Evolutionary conservation across 2,329 filamentous ascomycete species (phyloP).

Genomic region (Colletotrichum sp.): DNA sequence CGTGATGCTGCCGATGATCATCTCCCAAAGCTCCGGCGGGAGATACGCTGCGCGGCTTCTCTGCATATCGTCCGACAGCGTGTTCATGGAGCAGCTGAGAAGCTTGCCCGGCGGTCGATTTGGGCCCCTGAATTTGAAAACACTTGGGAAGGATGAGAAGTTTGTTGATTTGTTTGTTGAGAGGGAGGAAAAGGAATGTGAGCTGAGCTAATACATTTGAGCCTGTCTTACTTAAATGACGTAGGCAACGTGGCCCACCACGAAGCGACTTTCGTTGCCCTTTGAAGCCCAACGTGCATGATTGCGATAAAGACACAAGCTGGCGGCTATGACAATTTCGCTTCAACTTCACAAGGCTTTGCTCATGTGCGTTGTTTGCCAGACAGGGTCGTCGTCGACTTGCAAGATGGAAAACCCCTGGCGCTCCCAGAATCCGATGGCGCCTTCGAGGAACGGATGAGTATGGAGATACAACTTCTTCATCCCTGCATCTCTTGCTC

Average conservation of each 20-base stretch:
- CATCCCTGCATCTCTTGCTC: conserved; percentile 20
- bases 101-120: neutral
- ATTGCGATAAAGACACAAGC: neutral
- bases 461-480: conserved; percentile 30
- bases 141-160: neutral
- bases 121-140: neutral
- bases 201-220: neutral
- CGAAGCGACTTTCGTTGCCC: neutral
- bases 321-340: neutral
- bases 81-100: neutral
- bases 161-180: neutral
- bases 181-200: neutral
- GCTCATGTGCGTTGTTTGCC: conserved; percentile 33
- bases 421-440: conserved; percentile 28
- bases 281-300: neutral
- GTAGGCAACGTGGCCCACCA: neutral
- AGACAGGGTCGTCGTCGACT: conserved; percentile 28
- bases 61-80: neutral
- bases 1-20: conserved; percentile 14
- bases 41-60: neutral
- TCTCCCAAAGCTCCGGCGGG: conserved; percentile 18
- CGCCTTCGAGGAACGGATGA: conserved; percentile 30
- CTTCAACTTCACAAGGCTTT: neutral
- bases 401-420: conserved; percentile 25
- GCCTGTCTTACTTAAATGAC: neutral